Percentiles rank a stretch among this genome's conserved stretches.
Conservation (phyloP, 805 yeast genomes). For the Ogataea trehalophila region DNA sequence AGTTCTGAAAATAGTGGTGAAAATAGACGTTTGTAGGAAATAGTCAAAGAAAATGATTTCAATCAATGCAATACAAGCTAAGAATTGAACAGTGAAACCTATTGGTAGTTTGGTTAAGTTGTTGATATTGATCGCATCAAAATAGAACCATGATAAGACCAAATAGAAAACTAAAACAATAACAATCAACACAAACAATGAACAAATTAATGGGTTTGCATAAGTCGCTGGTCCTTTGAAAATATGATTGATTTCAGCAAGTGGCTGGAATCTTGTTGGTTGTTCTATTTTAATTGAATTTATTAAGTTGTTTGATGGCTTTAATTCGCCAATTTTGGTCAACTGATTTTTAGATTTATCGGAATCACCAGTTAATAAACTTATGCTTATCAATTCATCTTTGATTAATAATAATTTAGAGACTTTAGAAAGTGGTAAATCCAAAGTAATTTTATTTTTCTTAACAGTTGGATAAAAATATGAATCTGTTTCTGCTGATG, state of each 20-base stretch:
- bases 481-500: slow-evolving; percentile 12
- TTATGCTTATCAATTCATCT: slow-evolving; percentile 16
- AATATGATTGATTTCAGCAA: slow-evolving; percentile 59
- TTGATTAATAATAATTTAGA: slow-evolving; percentile 19
- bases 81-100: slow-evolving; percentile 39
- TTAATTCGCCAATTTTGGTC: slow-evolving; percentile 15
- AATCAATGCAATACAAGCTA: slow-evolving; percentile 42
- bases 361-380: slow-evolving; percentile 27
- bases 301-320: slow-evolving; percentile 13
- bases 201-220: slow-evolving; percentile 47
- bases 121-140: slow-evolving; percentile 34
- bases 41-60: slow-evolving; percentile 55
- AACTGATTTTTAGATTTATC: slow-evolving; percentile 12
- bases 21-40: slow-evolving; percentile 56
- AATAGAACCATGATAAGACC: slow-evolving; percentile 38
- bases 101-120: slow-evolving; percentile 30
- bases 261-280: slow-evolving; percentile 39
- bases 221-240: slow-evolving; percentile 54
- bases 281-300: slow-evolving; percentile 4
- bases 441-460: slow-evolving; percentile 9
- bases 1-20: slow-evolving; percentile 47
- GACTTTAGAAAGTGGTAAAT: slow-evolving; percentile 17
- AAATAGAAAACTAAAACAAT: slow-evolving; percentile 34
- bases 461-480: slow-evolving; percentile 21
- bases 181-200: slow-evolving; percentile 43